phyloP scores from a whole-genome alignment of 352 stramenopile genomes.

The Globisporangium solare region DNA sequence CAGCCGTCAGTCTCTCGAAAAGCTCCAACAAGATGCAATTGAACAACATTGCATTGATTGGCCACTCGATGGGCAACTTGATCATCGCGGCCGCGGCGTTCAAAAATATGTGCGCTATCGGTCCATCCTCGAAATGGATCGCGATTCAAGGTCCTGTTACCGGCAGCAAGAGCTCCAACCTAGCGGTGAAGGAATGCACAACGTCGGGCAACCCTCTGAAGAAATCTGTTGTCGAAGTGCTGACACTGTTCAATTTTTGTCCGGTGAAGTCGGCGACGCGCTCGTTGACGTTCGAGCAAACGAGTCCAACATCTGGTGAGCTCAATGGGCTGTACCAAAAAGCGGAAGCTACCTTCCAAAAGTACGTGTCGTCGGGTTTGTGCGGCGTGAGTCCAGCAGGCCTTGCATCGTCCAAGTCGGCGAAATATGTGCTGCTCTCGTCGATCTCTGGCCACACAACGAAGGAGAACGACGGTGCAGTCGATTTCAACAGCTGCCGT shows the following conservation, averaged over 20 bases:
- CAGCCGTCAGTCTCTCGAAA: conserved; percentile 14
- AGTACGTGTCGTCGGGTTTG: conserved; percentile 21
- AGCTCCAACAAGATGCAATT: conserved; percentile 5
- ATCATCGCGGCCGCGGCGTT: conserved; percentile 24
- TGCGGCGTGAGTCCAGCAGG: conserved; percentile 32
- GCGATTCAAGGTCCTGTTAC: conserved; percentile 28
- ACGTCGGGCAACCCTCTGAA: neutral
- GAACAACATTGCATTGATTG: conserved; percentile 24
- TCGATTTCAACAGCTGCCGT: conserved; percentile 31
- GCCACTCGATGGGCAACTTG: conserved; percentile 39
- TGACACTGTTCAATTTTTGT: conserved; percentile 23
- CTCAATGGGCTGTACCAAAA: conserved; percentile 24
- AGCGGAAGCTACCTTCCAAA: conserved; percentile 10
- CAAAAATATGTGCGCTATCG: conserved; percentile 24
- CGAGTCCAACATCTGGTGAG: neutral
- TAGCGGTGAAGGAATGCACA: conserved; percentile 15
- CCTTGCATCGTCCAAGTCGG: conserved; percentile 17
- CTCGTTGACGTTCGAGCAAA: conserved; percentile 19
- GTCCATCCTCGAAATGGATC: conserved; percentile 32
- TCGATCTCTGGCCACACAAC: conserved; percentile 19
- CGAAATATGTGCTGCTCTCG: conserved; percentile 13
- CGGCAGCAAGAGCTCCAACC: conserved; percentile 20
- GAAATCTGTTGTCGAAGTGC: conserved; percentile 3
- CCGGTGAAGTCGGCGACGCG: conserved; percentile 19
- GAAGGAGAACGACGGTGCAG: conserved; percentile 27